phyloP scores from a whole-genome alignment of 345 rosid genomes.

The Raphanus raphanistrum region DNA sequence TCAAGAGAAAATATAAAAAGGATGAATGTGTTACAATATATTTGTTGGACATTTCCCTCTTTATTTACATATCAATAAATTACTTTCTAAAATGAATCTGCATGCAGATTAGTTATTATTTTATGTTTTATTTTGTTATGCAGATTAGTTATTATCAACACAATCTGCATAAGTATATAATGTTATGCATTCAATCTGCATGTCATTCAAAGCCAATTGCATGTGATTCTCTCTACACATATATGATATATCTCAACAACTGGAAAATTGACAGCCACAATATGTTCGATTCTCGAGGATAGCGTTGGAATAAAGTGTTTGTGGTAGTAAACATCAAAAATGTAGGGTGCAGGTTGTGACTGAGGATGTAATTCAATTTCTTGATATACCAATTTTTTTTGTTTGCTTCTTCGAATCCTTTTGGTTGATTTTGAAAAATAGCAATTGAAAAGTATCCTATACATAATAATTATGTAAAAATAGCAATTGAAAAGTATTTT shows the following conservation, averaged over 20 bases:
- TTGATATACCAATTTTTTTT: too few species aligned
- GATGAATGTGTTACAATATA: too few species aligned
- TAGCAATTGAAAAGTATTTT: neutral
- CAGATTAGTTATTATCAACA: too few species aligned
- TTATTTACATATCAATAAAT: too few species aligned
- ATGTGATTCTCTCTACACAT: neutral
- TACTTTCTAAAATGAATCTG: too few species aligned
- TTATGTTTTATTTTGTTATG: too few species aligned
- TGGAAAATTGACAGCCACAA: neutral
- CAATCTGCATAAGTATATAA: too few species aligned
- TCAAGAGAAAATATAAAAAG: too few species aligned
- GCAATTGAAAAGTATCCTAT: neutral
- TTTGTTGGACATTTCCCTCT: too few species aligned
- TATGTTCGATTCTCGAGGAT: conserved; percentile 8
- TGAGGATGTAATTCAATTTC: conserved; percentile 1
- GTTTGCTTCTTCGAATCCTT: neutral
- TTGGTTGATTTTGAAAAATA: neutral
- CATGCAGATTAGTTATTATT: too few species aligned
- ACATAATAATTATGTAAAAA: neutral
- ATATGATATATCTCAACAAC: neutral
- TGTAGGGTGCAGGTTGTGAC: neutral
- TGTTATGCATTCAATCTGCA: too few species aligned
- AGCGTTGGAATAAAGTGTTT: conserved; percentile 1
- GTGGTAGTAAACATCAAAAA: neutral
- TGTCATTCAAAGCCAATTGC: too few species aligned